Conservation (phyloP, 2,329 filamentous ascomycete genomes). For the Zasmidium angulare region DNA sequence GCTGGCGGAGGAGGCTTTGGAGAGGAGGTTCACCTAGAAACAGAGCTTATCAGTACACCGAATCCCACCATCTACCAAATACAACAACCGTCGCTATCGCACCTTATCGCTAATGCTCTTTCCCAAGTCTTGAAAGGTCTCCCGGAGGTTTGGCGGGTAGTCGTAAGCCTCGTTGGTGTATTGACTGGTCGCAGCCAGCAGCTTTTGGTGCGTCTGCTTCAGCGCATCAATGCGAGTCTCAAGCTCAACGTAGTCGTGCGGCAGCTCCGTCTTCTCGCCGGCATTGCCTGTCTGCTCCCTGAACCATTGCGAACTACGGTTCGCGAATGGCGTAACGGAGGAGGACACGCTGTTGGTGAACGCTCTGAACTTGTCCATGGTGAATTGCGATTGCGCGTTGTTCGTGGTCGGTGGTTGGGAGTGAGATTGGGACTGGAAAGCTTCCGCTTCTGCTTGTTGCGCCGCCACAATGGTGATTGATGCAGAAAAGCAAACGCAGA, state of each 20-base stretch:
- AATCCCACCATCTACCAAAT: neutral
- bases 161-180: conserved; percentile 87
- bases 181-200: conserved; percentile 93
- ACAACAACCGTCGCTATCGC: no score
- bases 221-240: conserved; percentile 98
- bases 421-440: neutral
- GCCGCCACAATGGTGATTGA: neutral
- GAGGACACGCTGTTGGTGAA: conserved; percentile 65
- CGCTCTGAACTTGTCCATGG: conserved; percentile 68
- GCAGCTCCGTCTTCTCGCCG: conserved; percentile 97
- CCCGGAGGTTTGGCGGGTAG: conserved; percentile 96
- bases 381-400: neutral
- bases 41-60: neutral
- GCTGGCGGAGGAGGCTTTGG: conserved; percentile 77
- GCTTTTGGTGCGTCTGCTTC: conserved; percentile 95
- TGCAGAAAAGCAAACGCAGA: neutral
- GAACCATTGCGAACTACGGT: conserved; percentile 93
- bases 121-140: conserved; percentile 94
- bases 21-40: conserved; percentile 63
- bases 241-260: conserved; percentile 94
- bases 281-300: conserved; percentile 95
- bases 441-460: conserved; percentile 8
- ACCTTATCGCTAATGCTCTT: conserved; percentile 97
- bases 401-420: neutral
- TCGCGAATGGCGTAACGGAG: conserved; percentile 86